Conservation (phyloP, 257 asterid genomes). For the Voacanga thouarsii region DNA sequence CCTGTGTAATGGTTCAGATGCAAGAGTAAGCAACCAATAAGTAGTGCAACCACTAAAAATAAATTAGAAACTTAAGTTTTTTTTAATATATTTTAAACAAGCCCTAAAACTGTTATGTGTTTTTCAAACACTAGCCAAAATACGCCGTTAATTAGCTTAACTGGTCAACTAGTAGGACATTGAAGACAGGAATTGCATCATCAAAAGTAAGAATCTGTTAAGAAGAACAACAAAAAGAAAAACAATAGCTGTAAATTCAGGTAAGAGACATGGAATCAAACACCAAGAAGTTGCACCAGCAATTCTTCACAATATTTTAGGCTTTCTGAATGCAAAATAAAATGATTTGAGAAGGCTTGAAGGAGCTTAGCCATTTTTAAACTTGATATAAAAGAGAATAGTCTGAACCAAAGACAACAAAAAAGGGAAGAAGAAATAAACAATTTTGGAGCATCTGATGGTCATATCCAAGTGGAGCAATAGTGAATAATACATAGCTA, state of each 20-base stretch:
- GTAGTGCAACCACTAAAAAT: not conserved
- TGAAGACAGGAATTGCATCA: not conserved
- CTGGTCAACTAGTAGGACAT: not conserved
- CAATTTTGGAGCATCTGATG: not conserved
- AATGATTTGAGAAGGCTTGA: not conserved
- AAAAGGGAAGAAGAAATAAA: not conserved
- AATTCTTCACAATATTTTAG: not conserved
- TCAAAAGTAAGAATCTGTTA: not conserved
- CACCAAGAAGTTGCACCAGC: not conserved
- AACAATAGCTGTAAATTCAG: not conserved
- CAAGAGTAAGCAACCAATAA: constrained; percentile 18
- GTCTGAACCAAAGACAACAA: not conserved
- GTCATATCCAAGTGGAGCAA: not conserved
- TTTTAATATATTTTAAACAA: no score
- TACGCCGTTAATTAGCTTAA: not conserved
- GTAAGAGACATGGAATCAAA: not conserved
- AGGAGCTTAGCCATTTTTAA: not conserved
- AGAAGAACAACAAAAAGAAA: not conserved
- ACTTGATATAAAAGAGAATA: not conserved
- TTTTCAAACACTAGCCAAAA: no score
- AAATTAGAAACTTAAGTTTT: not conserved
- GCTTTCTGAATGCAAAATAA: not conserved
- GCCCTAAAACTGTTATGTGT: no score
- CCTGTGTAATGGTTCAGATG: constrained; percentile 48
- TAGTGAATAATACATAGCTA: not conserved